phyloP scores from a whole-genome alignment of 2,329 filamentous ascomycete genomes.

The Colletotrichum salicis region DNA sequence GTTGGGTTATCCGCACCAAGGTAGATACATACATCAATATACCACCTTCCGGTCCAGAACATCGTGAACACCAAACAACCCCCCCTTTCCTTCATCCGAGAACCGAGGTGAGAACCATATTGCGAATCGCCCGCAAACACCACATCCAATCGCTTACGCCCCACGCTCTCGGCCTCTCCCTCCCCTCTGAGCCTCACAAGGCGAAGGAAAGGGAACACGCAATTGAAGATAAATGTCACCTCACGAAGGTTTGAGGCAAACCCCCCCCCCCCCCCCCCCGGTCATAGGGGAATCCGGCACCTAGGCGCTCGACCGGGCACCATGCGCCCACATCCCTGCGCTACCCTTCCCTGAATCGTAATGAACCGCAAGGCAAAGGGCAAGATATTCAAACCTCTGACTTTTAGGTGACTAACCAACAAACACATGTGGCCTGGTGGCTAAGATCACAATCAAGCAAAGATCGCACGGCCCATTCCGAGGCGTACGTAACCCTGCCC shows the following conservation, averaged over 20 bases:
- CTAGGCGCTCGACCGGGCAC: neutral
- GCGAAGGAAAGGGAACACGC: neutral
- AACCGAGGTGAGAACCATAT: neutral
- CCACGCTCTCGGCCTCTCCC: neutral
- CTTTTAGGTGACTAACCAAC: too few species aligned
- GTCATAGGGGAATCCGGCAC: neutral
- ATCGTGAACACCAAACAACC: neutral
- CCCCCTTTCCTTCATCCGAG: neutral
- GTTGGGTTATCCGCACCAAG: too few species aligned
- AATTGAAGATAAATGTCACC: neutral
- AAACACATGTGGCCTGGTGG: neutral
- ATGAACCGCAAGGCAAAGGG: too few species aligned
- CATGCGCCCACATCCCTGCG: neutral
- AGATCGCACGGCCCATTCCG: neutral
- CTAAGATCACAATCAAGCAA: neutral
- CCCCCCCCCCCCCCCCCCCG: neutral
- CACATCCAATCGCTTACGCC: neutral
- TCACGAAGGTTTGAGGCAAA: neutral
- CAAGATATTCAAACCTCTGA: neutral
- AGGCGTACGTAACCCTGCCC: neutral
- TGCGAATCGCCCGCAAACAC: neutral
- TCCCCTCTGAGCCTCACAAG: neutral
- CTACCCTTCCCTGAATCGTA: neutral
- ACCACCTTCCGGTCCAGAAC: neutral
- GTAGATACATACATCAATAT: too few species aligned